Conservation (phyloP, 108 stramenopile genomes). For the Chaetoceros muelleri region DNA sequence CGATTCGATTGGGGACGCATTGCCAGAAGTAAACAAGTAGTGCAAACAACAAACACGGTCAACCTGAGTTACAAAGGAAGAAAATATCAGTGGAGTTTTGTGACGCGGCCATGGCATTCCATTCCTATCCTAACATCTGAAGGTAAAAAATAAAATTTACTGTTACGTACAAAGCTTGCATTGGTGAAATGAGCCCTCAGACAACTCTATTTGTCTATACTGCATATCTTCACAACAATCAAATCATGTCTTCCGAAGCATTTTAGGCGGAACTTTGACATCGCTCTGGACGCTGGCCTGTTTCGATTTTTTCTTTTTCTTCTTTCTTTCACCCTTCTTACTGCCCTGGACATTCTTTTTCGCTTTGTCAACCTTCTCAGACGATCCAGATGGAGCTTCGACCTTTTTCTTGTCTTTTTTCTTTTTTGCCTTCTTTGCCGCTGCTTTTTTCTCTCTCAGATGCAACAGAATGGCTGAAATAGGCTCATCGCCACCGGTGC, state of each 20-base stretch:
- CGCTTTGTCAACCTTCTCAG: not conserved
- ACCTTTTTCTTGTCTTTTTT: conserved; percentile 1
- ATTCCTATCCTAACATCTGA: too few relatives aligned
- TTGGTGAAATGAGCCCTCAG: not conserved
- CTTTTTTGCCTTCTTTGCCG: not conserved
- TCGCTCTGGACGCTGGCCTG: not conserved
- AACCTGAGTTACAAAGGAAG: too few relatives aligned
- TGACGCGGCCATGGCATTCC: too few relatives aligned
- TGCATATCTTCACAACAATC: not conserved
- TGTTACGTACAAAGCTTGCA: too few relatives aligned
- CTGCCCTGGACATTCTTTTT: not conserved
- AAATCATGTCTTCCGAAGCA: not conserved
- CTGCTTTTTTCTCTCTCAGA: not conserved
- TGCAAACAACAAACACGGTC: too few relatives aligned
- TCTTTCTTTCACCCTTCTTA: too few relatives aligned
- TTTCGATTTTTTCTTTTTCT: not conserved
- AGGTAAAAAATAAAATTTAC: too few relatives aligned
- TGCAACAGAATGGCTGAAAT: not conserved
- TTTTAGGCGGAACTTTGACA: not conserved
- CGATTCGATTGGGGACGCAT: not conserved
- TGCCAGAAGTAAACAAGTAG: not conserved
- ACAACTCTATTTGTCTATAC: not conserved
- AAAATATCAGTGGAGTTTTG: too few relatives aligned
- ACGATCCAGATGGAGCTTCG: not conserved
- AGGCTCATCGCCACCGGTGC: too few relatives aligned